Evolutionary conservation across 768 basidiomycete genomes (phyloP).

Genomic region (Termitomyces sp.): DNA sequence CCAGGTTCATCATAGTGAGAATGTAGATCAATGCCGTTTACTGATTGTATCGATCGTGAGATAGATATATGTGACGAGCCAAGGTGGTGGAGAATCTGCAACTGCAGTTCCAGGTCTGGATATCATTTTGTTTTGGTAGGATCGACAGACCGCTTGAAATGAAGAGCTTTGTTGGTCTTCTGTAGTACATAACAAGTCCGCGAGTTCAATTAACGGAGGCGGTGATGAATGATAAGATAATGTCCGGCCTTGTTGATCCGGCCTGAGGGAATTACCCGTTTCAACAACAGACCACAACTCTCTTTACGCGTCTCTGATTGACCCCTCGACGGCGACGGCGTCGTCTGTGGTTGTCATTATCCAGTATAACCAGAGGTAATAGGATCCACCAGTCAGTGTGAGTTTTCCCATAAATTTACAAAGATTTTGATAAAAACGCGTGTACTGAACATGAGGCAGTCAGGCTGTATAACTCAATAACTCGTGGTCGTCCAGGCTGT

Average conservation of each 20-base stretch:
- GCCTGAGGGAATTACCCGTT: slow-evolving; percentile 6
- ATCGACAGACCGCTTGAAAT: neutral
- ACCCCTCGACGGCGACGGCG: slow-evolving; percentile 8
- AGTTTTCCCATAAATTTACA: slow-evolving; percentile 17
- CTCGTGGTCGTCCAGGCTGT: slow-evolving; percentile 27
- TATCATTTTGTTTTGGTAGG: neutral
- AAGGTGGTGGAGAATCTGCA: neutral
- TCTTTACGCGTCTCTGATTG: slow-evolving; percentile 15
- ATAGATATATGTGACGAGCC: slow-evolving; percentile 6
- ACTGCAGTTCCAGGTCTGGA: slow-evolving; percentile 1
- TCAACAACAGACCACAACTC: slow-evolving; percentile 16
- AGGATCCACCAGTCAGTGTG: slow-evolving; percentile 17
- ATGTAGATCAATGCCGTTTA: slow-evolving; percentile 6
- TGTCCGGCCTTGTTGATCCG: slow-evolving; percentile 18
- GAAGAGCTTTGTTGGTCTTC: neutral
- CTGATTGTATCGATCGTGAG: slow-evolving; percentile 16
- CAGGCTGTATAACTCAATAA: too few species aligned
- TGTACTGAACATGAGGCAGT: slow-evolving; percentile 57
- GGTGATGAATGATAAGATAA: slow-evolving; percentile 21
- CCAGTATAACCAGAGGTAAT: slow-evolving; percentile 8
- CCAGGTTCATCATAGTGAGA: slow-evolving; percentile 4
- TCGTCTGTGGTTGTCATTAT: slow-evolving; percentile 11
- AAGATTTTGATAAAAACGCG: slow-evolving; percentile 34
- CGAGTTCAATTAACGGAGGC: too few species aligned
- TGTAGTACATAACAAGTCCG: slow-evolving; percentile 5